phyloP scores from a whole-genome alignment of 192 early-diverging fungal genomes.

The Backusella tuberculispora region DNA sequence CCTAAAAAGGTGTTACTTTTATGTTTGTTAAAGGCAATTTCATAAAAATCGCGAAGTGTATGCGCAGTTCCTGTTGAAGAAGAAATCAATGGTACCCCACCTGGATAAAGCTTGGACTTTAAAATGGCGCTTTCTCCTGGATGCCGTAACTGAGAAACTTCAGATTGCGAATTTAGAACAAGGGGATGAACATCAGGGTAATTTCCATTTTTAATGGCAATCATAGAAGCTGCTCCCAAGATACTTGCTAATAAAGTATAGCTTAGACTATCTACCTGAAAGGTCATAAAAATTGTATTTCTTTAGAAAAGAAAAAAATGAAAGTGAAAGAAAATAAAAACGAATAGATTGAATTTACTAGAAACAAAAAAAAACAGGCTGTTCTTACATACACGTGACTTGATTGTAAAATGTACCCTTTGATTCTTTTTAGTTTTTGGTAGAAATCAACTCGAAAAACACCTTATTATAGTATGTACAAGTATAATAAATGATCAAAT shows the following conservation, averaged over 20 bases:
- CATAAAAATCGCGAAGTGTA: constrained; percentile 52
- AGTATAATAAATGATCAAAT: too few species aligned
- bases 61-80: constrained; percentile 40
- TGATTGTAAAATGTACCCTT: too few species aligned
- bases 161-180: constrained; percentile 55
- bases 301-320: not conserved
- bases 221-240: constrained; percentile 41
- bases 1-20: constrained; percentile 1
- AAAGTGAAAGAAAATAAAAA: not conserved
- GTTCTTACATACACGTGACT: too few species aligned
- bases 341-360: too few species aligned
- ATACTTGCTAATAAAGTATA: constrained; percentile 46
- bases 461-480: too few species aligned
- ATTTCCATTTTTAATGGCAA: constrained; percentile 42
- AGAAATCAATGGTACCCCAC: constrained; percentile 42
- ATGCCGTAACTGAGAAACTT: constrained; percentile 49
- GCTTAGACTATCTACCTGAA: constrained; percentile 53
- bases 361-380: too few species aligned
- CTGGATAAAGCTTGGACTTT: constrained; percentile 45
- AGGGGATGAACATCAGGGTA: constrained; percentile 64
- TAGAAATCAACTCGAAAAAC: too few species aligned
- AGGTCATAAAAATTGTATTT: not conserved
- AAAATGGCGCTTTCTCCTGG: constrained; percentile 56
- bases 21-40: constrained; percentile 31
- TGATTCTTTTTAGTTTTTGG: too few species aligned